Base-by-base conservation (phyloP, 2,329 filamentous ascomycete genomes). In the Tympanopsis confertula region DNA sequence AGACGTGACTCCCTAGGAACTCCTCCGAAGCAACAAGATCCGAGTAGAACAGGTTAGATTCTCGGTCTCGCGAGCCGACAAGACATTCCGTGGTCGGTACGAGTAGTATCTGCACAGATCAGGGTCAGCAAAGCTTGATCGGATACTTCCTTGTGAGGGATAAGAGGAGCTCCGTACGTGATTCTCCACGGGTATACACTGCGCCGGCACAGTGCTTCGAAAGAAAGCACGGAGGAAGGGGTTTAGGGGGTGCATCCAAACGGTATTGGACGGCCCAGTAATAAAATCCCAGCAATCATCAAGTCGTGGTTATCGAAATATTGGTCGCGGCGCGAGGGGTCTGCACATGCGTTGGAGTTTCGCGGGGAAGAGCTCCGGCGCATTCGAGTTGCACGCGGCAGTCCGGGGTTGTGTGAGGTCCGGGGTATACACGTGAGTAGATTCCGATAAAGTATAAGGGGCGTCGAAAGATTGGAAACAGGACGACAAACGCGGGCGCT, bases 1-100 rank as follows among this genome's bases (percentile, higher is more conserved):
- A 70, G 41, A 96, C 87, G 82, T 98, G 91, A 67, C 91, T 96
- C 7, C 72, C 75, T 35, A 81, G 63, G 51, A 81, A 81, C 42
- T 81, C 76, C 52, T 81, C 76, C 36, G 74, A 77, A 36, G 64
- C 65, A 44, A 74, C 71, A 37, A 79, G 65, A 45, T 81, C 76
- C 43, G 68, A 61, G 50, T 78, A 81, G n/a, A 59, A 53, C 35
- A 68, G 59, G 47, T 69, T 68, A 19, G 72, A 72, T 47, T 81
- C 76, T 47, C 69, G 70, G 50, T 81, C 76, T 54, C 71, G 70
- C 44, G 69, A 66, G 39, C 66, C 67, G 40, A 77, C 58, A 42
- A 81, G 64, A 38, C 70, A 68, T 48, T 81, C 76, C 41, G 74
- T 80, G n/a, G 72, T 75, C 19, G 76, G 76, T 7, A 79, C 74